These are phyloP conservation scores for Buddleja alternifolia DNA, from an alignment of 257 asterid species.

Conservation along the genomic window DNA sequence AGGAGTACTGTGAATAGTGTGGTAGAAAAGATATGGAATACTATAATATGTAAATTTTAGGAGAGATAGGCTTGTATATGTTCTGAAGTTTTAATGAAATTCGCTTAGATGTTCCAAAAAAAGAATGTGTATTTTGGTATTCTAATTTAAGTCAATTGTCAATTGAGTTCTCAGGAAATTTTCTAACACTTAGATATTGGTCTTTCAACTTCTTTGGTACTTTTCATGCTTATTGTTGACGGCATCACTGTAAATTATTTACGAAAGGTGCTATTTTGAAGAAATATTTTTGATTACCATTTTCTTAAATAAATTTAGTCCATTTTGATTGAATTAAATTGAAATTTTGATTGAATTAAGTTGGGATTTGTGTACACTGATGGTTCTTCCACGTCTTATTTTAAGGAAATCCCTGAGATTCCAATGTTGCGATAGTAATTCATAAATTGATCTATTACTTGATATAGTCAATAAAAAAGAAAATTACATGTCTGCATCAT, in stretches of 20 bases:
- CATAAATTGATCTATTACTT: neutral
- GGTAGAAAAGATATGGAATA: too few species aligned
- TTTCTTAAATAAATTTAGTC: neutral
- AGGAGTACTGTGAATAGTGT: too few species aligned
- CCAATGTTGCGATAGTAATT: neutral
- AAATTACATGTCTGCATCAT: constrained; percentile 4
- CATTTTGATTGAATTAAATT: neutral
- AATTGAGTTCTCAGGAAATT: neutral
- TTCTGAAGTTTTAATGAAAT: too few species aligned
- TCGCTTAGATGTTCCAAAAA: too few species aligned
- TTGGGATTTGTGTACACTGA: too few species aligned
- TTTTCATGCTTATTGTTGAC: neutral
- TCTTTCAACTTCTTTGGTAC: neutral
- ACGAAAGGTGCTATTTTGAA: neutral
- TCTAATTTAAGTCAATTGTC: neutral
- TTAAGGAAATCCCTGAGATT: neutral
- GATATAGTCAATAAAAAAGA: neutral
- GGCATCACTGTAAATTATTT: neutral
- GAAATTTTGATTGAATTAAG: too few species aligned
- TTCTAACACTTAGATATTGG: neutral
- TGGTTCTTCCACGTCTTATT: neutral
- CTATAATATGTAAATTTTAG: too few species aligned
- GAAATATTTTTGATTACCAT: too few species aligned
- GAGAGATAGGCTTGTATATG: too few species aligned
- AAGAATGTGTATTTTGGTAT: neutral